Percentiles rank a stretch among this genome's conserved stretches.
phyloP scores from a whole-genome alignment of 1,284 basidiomycete genomes.

The Pholiota adiposa region DNA sequence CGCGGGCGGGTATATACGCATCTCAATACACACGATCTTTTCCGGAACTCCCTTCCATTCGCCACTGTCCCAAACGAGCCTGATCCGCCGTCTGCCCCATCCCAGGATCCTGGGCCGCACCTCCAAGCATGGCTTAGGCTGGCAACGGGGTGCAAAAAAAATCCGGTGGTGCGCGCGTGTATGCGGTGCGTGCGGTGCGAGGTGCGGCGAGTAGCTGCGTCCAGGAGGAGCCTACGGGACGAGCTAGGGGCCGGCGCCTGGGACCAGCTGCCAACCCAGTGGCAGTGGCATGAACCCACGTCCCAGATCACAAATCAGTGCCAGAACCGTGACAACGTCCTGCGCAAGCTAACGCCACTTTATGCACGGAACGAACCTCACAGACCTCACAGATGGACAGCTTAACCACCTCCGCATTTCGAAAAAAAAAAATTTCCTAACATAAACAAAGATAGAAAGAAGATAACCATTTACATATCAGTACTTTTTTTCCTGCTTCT shows the following conservation, averaged over 20 bases:
- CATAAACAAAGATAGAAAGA: not conserved
- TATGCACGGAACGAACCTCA: not conserved
- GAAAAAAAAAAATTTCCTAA: not conserved
- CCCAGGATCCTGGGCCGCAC: not conserved
- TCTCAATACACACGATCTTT: not conserved
- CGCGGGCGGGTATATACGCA: not conserved
- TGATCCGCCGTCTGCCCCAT: slow-evolving; percentile 4
- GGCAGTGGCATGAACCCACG: not conserved
- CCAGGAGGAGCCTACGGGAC: no score
- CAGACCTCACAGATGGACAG: not conserved
- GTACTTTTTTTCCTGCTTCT: not conserved
- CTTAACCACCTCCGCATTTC: not conserved
- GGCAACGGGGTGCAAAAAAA: not conserved
- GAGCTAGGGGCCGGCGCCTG: no score
- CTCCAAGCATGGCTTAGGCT: not conserved
- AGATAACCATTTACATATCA: not conserved
- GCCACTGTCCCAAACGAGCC: slow-evolving; percentile 1
- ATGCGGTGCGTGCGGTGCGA: no score
- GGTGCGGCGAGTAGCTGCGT: no score
- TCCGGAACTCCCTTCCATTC: not conserved
- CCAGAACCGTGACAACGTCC: not conserved
- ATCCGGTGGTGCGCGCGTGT: not conserved
- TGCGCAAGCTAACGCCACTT: not conserved
- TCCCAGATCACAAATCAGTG: not conserved
- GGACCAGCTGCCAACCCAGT: no score